Evolutionary conservation across 345 rosid genomes (phyloP), one percentile per base, ranked within the genome.

Genomic region (Geranium rotundifolium): DNA sequence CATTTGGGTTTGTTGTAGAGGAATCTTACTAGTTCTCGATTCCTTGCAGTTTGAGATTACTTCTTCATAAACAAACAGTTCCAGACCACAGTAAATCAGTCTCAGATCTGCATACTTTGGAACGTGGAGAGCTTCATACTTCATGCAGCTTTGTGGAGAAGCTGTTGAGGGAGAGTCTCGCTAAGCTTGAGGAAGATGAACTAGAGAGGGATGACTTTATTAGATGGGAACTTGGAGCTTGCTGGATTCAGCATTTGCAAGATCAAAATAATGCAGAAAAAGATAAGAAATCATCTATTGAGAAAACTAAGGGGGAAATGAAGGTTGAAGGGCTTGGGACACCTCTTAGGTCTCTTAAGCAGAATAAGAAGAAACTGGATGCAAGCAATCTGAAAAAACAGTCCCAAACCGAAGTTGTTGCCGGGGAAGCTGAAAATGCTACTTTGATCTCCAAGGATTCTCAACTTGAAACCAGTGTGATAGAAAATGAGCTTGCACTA

Each of bases 211-310:
- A 82, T 56, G 76, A 77, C 66, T 81, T 80, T 69, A 79, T 93
- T 72, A 83, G 99, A 80, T 93, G 99, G 99, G 99, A 93, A 71
- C 96, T 93, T 62, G 97, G 99, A 70, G 96, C 99, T 71, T 90
- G 99, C 74, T 93, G 99, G 99, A 79, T 93, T 75, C 99, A 88
- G 52, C 95, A 90, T 81, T 79, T 93, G 74, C 99, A 88, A 78
- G 99, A 93, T 72, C 90, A 83, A 75, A 93, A 83, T 59, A 90
- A 76, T 76, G 67, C 87, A 19, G 96, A 88, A 61, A 90, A 93
- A 57, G 95, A 90, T 64, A 90, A 88, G 78, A 93, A 93, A 63
- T 64, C 73, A 59, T 72, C 77, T 46, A 61, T 34, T 67, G 91
- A 88, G 72, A 93, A 86, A 81, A 67, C 79, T 68, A 86, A 83